Evolutionary conservation across 192 early-diverging fungal species (phyloP).

Genomic region (Chytriomyces sp.): DNA sequence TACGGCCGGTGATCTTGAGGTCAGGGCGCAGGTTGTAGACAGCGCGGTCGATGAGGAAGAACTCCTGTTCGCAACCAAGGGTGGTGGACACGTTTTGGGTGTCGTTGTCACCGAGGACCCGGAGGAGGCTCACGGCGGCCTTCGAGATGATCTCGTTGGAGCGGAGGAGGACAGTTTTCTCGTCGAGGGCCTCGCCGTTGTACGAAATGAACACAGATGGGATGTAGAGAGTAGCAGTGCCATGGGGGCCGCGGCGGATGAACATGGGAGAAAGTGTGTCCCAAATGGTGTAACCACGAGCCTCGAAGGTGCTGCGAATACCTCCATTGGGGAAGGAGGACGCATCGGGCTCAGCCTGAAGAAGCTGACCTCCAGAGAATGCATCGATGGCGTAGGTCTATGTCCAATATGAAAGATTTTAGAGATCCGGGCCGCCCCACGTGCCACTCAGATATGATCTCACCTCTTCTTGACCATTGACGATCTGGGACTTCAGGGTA

Average conservation of each 20-base stretch:
- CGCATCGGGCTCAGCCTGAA: constrained; percentile 99
- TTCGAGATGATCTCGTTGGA: constrained; percentile 85
- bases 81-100: constrained; percentile 86
- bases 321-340: constrained; percentile 99
- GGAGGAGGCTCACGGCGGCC: constrained; percentile 76
- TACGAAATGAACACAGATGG: constrained; percentile 99
- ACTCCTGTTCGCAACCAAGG: constrained; percentile 97
- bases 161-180: constrained; percentile 95
- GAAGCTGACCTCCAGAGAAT: constrained; percentile 94
- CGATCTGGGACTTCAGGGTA: constrained; percentile 79
- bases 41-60: constrained; percentile 94
- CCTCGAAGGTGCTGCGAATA: constrained; percentile 97
- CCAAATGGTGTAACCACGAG: constrained; percentile 99
- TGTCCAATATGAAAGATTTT: constrained; percentile 19
- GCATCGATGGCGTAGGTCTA: constrained; percentile 78
- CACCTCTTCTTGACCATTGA: constrained; percentile 83
- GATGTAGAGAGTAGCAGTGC: constrained; percentile 90
- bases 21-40: constrained; percentile 93
- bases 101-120: constrained; percentile 75
- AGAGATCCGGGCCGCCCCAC: background rate
- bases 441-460: no score
- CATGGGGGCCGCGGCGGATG: constrained; percentile 86
- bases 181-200: constrained; percentile 97
- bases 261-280: constrained; percentile 96
- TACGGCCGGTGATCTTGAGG: constrained; percentile 94